Base-by-base conservation (phyloP, 2,329 filamentous ascomycete species). In the Aquanectria penicillioides region DNA sequence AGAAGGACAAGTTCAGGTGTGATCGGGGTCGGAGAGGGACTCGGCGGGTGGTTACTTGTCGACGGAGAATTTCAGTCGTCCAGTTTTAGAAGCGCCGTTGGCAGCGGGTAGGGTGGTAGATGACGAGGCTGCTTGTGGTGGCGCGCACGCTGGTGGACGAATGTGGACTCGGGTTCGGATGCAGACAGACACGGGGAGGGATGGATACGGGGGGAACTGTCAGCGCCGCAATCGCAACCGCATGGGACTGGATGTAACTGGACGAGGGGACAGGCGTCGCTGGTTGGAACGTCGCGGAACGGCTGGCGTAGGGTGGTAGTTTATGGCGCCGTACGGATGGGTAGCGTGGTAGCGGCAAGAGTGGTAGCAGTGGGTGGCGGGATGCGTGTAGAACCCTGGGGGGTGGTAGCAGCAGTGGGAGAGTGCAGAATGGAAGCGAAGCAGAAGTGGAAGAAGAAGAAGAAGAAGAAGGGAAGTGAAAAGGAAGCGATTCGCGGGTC, bases 151-250 rank as follows among this genome's bases (percentile, higher is more conserved):
- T 28, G 38, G 26, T 41, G 41, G 48, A 58, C 55, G 41, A 20
- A 58, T 52, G 34, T 48, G 55, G 47, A 34, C 29, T 22, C 17
- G 41, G 52, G 36, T 43, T 40, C 43, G 40, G 31, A 18, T 40
- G 28, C 40, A 40, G 34, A 55, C 43, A 31, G 34, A 55, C 43
- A 31, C 25, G 54, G 41, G 53, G 31, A 51, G 26, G 33, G 25
- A 43, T 54, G 50, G 40, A 47, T 43, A 46, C 41, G 50, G 41
- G 28, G 29, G 37, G 29, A 8, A 12, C 26, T 49, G 28, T 49
- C 34, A 43, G 44, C 34, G 47, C 34, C 18, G 38, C 55, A 53
- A 58, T 52, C 26, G 48, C 48, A 53, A 58, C 41, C 41, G 55
- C 34, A 59, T 36, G 38, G 38, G 38, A 47, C n/a, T 46, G 26